These are phyloP conservation scores for Xanthoconium separans DNA, from an alignment of 1,284 basidiomycete species.

Conservation along the genomic window DNA sequence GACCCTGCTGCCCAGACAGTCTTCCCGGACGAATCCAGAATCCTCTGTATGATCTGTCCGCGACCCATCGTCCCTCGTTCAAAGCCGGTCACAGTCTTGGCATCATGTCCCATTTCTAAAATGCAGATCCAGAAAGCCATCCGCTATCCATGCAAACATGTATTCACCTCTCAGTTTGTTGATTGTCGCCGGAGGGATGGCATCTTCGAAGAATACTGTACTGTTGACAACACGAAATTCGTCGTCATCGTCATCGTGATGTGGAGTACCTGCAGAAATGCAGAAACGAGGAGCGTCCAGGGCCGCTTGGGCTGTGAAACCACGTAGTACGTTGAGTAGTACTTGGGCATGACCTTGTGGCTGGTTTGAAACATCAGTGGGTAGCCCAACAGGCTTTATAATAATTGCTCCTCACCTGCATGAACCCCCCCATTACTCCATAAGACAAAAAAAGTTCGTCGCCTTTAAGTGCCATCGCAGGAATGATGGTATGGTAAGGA, in stretches of 20 bases:
- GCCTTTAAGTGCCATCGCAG: conserved; percentile 81
- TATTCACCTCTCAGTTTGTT: conserved; percentile 58
- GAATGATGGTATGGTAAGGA: conserved; percentile 96
- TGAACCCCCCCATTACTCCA: conserved; percentile 95
- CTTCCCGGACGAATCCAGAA: conserved; percentile 61
- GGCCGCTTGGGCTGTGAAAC: conserved; percentile 80
- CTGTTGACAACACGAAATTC: conserved; percentile 71
- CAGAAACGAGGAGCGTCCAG: conserved; percentile 96
- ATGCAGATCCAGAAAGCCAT: conserved; percentile 3
- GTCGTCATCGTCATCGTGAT: conserved; percentile 50
- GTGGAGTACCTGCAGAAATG: conserved; percentile 82
- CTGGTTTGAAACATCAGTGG: conserved; percentile 35
- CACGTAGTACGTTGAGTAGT: conserved; percentile 86
- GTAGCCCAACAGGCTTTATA: background rate
- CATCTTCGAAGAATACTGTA: conserved; percentile 87
- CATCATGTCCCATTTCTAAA: conserved; percentile 85
- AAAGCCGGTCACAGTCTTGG: conserved; percentile 61
- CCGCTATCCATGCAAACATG: background rate
- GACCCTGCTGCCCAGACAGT: conserved; percentile 87
- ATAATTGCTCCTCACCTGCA: conserved; percentile 60
- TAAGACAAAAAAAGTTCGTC: conserved; percentile 86
- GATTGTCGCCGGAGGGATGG: conserved; percentile 63
- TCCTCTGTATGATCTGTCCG: conserved; percentile 88
- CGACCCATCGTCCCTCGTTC: conserved; percentile 78
- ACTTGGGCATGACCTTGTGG: conserved; percentile 94